Evolutionary conservation across 73 alveolate species (phyloP).

Genomic region (Uronychia setigera): DNA sequence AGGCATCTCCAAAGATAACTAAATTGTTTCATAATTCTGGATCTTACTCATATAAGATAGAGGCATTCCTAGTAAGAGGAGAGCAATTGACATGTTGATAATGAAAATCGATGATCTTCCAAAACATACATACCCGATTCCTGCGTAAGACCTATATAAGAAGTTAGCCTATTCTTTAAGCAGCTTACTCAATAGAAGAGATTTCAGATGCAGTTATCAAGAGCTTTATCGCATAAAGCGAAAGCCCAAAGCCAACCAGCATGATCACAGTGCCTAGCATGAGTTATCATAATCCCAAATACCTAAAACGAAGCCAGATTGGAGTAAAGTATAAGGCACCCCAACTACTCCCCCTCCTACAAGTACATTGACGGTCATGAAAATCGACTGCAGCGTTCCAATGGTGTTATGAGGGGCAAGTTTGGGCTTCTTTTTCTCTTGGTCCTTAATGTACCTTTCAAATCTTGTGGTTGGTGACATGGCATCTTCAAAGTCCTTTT

Average conservation of each 20-base stretch:
- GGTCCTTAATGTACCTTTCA: too few species aligned
- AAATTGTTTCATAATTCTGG: background rate
- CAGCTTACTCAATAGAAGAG: background rate
- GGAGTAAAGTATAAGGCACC: conserved; percentile 35
- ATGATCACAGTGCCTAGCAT: background rate
- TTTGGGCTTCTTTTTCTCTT: too few species aligned
- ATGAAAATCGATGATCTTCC: conserved; percentile 51
- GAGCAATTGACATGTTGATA: conserved; percentile 31
- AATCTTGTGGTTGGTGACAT: too few species aligned
- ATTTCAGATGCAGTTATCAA: background rate
- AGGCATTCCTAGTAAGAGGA: conserved; percentile 30
- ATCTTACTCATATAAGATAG: conserved; percentile 8
- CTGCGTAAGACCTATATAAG: conserved; percentile 22
- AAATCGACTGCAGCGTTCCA: background rate
- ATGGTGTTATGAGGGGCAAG: background rate
- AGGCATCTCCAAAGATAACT: conserved; percentile 35
- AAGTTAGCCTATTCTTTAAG: background rate
- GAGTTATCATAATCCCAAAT: background rate
- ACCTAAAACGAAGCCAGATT: conserved; percentile 33
- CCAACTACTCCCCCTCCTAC: conserved; percentile 68
- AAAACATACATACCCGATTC: conserved; percentile 41
- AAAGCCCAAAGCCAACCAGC: background rate
- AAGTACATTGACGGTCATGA: conserved; percentile 5
- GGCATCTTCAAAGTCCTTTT: too few species aligned
- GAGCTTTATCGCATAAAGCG: background rate